A percentile compares a stretch with the other conserved stretches of the same genome.
Conservation (phyloP, 345 rosid species). For the Lepidium aucheri region DNA sequence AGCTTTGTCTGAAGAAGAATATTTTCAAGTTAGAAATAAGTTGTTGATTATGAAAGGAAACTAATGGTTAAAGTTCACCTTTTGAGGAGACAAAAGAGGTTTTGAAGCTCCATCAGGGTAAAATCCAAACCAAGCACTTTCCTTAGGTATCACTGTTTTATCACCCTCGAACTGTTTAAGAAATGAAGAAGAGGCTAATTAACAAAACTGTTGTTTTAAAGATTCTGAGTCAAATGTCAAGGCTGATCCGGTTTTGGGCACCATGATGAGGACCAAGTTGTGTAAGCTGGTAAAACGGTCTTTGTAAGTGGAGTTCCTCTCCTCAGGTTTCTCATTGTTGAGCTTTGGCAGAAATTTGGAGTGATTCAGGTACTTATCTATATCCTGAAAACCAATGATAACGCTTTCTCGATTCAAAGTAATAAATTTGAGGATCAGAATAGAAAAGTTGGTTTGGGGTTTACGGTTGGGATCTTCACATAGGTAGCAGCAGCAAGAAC, state of each 20-base stretch:
- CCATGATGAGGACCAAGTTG: conserved; percentile 86
- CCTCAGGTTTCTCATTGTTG: conserved; percentile 64
- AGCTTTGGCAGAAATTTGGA: conserved; percentile 81
- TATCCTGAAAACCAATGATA: conserved; percentile 3
- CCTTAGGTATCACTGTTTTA: conserved; percentile 66
- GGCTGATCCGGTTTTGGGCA: conserved; percentile 8
- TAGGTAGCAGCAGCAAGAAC: conserved; percentile 24
- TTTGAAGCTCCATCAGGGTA: conserved; percentile 69
- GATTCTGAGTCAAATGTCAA: background rate
- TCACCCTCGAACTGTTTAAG: conserved; percentile 59
- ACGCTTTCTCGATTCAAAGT: background rate
- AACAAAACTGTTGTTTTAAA: background rate
- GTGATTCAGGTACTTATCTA: conserved; percentile 23
- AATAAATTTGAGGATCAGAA: background rate
- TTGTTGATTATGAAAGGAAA: background rate
- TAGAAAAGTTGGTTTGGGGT: background rate
- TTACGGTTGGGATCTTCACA: conserved; percentile 19
- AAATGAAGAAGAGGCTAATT: background rate
- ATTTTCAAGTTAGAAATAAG: background rate
- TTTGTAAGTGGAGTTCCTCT: conserved; percentile 56
- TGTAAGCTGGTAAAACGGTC: conserved; percentile 62
- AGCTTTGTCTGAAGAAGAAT: conserved; percentile 53
- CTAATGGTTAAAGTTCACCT: conserved; percentile 32
- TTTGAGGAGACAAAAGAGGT: conserved; percentile 43
- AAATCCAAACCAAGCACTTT: conserved; percentile 86